Conservation (phyloP, 495 filamentous ascomycete species). For the Neurospora sublineolata region DNA sequence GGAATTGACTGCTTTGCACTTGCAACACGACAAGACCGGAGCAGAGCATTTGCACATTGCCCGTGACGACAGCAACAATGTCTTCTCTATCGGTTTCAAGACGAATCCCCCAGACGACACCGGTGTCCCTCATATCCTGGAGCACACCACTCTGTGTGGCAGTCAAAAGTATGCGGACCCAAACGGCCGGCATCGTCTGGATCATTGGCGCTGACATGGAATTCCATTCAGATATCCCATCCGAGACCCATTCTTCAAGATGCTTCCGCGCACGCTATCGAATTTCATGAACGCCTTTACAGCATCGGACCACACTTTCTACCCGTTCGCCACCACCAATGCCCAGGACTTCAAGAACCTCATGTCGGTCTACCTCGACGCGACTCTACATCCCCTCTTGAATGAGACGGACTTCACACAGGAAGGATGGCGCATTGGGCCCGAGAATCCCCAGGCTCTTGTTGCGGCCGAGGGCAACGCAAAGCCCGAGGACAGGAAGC, state of each 20-base stretch:
- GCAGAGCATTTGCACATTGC: conserved; percentile 94
- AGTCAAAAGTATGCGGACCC: conserved; percentile 66
- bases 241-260: conserved; percentile 98
- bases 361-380: conserved; percentile 92
- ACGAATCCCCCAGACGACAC: conserved; percentile 96
- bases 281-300: conserved; percentile 99
- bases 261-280: conserved; percentile 90
- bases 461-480: conserved; percentile 30
- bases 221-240: conserved; percentile 66
- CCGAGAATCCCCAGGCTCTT: conserved; percentile 63
- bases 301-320: conserved; percentile 90
- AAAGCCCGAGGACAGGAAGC: conserved; percentile 37
- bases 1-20: conserved; percentile 77
- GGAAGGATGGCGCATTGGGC: conserved; percentile 92
- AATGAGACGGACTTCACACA: conserved; percentile 88
- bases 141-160: conserved; percentile 95
- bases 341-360: conserved; percentile 88
- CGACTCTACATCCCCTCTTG: conserved; percentile 78
- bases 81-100: conserved; percentile 97
- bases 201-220: conserved; percentile 12
- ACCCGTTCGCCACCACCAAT: conserved; percentile 98
- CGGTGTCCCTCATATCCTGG: conserved; percentile 91
- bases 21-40: conserved; percentile 86
- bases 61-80: conserved; percentile 93
- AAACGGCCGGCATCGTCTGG: background rate